Base-by-base conservation (phyloP, 192 early-diverging fungal species). In the Backusella psychrophila region DNA sequence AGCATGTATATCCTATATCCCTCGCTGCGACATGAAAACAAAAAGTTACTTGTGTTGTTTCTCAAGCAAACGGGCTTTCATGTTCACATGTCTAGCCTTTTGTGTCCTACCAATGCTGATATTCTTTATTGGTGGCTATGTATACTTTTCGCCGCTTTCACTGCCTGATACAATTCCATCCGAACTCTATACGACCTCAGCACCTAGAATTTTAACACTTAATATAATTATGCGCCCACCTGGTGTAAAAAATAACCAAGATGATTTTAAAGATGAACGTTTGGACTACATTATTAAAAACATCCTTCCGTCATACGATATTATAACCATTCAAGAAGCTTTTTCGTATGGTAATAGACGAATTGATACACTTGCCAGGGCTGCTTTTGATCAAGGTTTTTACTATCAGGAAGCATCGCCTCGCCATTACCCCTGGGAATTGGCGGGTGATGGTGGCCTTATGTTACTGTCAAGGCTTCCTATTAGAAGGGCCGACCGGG, bases 271-370 rank as follows among this genome's bases (percentile, higher is more conserved):
- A 77, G 87, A 92, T 71, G 87, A 78, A 21, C 89, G 95, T n/a
- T 83, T 95, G 69, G 89, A 82, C 63, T 90, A 89, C 56, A 89
- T 95, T 72, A 87, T 93, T 44, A 80, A 89, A 21, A 71, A 87
- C 59, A 80, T 93, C 17, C 83, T 94, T 34, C 87, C 85, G 17
- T 65, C 85, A 35, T 93, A 91, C 80, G 92, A 95, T 77, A 83
- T 96, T 9, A 86, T 96, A n/a, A 87, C 89, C 65, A 81, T 96
- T 69, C 94, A 96, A 79, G 95, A 96, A 75, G 88, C 92, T 71
- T 96, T 92, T 84, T 89, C 91, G 21, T 96, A 88, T 78, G 92
- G 87, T 8, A 88, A 85, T 46, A 77, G 85, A 6, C 85, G 95
- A 2, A 85, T 86, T 35, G 71, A 81, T 29, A 73, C 84, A 34